Evolutionary conservation across 345 rosid genomes (phyloP).

Genomic region (Camelina sativa): DNA sequence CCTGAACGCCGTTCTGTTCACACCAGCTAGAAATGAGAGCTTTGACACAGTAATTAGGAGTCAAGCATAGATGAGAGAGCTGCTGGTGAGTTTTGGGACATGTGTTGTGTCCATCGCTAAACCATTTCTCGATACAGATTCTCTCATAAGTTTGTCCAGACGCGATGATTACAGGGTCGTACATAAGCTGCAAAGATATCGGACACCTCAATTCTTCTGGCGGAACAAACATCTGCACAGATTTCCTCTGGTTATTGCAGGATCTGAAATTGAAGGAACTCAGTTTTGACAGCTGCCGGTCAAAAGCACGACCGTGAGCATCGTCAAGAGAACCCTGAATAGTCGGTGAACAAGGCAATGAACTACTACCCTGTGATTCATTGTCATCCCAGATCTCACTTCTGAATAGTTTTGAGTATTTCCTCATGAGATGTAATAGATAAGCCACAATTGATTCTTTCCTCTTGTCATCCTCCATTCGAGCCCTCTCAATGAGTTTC

Average conservation of each 20-base stretch:
- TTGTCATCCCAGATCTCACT: constrained; percentile 85
- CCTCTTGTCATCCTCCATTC: constrained; percentile 91
- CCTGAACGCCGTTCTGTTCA: constrained; percentile 79
- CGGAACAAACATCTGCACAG: constrained; percentile 70
- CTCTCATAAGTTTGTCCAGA: constrained; percentile 98
- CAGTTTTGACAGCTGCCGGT: constrained; percentile 75
- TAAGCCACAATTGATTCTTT: constrained; percentile 95
- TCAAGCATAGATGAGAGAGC: constrained; percentile 79
- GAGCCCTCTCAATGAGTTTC: constrained; percentile 91
- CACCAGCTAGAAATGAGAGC: constrained; percentile 95
- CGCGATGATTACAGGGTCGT: constrained; percentile 92
- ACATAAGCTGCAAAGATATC: constrained; percentile 94
- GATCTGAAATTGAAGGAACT: constrained; percentile 83
- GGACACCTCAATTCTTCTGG: constrained; percentile 98
- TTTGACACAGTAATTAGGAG: constrained; percentile 93
- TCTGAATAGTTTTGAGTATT: constrained; percentile 92
- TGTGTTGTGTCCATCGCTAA: constrained; percentile 86
- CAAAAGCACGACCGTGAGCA: constrained; percentile 66
- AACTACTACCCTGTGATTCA: constrained; percentile 81
- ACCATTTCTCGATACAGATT: constrained; percentile 94
- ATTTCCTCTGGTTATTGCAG: constrained; percentile 58
- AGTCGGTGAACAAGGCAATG: constrained; percentile 90
- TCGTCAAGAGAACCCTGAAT: constrained; percentile 66
- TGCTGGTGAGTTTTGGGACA: constrained; percentile 94
- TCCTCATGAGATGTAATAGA: constrained; percentile 89